Evolutionary conservation across 805 yeast species (phyloP).

Genomic region (Metahyphopichia silvanorum): DNA sequence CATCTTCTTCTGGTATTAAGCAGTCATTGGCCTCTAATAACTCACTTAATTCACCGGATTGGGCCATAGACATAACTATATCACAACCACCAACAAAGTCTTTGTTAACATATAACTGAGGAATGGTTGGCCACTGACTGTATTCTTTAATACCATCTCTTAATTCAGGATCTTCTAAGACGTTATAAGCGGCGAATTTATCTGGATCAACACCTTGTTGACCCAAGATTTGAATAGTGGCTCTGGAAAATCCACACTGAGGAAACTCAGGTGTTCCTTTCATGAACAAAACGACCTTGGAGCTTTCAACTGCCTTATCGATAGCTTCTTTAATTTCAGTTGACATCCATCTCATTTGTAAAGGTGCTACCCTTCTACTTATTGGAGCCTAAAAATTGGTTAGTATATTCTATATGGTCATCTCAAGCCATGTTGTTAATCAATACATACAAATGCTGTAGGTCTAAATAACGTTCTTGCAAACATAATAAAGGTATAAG

Average conservation of each 20-base stretch:
- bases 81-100: conserved; percentile 99
- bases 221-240: conserved; percentile 89
- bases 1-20: conserved; percentile 76
- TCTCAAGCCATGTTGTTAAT: not conserved
- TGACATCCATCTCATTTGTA: conserved; percentile 50
- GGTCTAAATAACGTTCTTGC: conserved; percentile 9
- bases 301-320: conserved; percentile 77
- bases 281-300: conserved; percentile 96
- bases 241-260: conserved; percentile 95
- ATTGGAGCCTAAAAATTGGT: conserved; percentile 1
- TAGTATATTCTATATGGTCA: not conserved
- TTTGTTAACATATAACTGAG: conserved; percentile 85
- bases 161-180: conserved; percentile 88
- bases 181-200: conserved; percentile 96
- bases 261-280: conserved; percentile 98
- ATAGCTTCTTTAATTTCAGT: conserved; percentile 82
- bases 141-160: conserved; percentile 95
- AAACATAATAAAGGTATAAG: conserved; percentile 6
- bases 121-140: conserved; percentile 98
- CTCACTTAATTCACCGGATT: conserved; percentile 84
- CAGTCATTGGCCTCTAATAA: conserved; percentile 76
- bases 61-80: conserved; percentile 87
- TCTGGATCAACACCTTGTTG: conserved; percentile 96
- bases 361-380: not conserved
- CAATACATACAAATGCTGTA: conserved; percentile 9